Base-by-base conservation (phyloP, 148 eudicot species). In the Chenopodium berlandieri region DNA sequence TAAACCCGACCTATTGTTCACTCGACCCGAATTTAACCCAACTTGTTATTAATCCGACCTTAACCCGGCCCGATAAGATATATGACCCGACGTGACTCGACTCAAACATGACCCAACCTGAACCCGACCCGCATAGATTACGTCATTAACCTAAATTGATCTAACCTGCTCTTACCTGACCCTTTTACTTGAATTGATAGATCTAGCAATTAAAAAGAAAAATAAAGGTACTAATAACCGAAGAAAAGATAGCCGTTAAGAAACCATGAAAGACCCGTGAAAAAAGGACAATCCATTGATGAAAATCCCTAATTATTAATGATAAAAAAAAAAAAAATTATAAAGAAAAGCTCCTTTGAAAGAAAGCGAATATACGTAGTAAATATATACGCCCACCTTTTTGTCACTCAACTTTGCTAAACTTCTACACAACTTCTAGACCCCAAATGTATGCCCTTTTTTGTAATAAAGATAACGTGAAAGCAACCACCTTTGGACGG, bases 331-430 rank as follows among this genome's bases (percentile, higher is more conserved):
- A 37, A 37, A 34, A 34, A 37, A 37, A 37, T 37, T 52, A 72
- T 40, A n/a, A 73, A 80, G 71, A 80, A 37, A 80, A 80, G 82
- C 71, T 60, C 70, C 77, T 72, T 66, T 31, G 67, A 37, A 72
- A 62, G 66, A 60, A 20, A 25, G 60, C 76, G 20, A 37, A 37
- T 37, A 37, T 37, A 27, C 27, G 27, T 27, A 27, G 27, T 27
- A 72, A 20, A 52, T 19, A 54, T 31, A 58, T 52, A 56, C 60
- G 47, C 44, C 81, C 32, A 14, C 48, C 81, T 79, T 70, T 69
- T 79, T 52, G 66, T 68, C 82, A 80, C 77, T 62, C 62, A n/a
- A 73, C 82, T 80, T 80, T 80, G 32, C 82, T 63, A 60, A 37
- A 72, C 44, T 20, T 80, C 71, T 80, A 80, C 82, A 73, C 82